Base-by-base conservation (phyloP, 1,139 yeast species). In the Scheffersomyces quercinus region DNA sequence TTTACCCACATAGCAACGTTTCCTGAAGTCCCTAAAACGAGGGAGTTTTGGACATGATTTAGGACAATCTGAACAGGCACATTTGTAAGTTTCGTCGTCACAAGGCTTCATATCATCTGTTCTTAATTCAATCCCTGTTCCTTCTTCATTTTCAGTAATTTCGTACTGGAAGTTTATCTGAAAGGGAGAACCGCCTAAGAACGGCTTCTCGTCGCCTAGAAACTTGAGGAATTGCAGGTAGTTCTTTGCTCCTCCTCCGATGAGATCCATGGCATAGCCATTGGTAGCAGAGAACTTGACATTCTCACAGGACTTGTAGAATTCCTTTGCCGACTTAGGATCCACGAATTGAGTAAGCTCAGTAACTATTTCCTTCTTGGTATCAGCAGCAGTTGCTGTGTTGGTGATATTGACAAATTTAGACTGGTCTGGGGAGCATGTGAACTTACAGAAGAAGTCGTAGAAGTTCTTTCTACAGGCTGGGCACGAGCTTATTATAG, bases 251-350 rank as follows among this genome's bases (percentile, higher is more conserved):
- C 98, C 98, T 8, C 99, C 99, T 5, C 99, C 99, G 40, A 93
- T 85, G 40, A 93, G 75, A 60, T 93, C 98, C 97, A 93, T 90
- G 7, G 97, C 98, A 56, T 79, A 88, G 2, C 98, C 97, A 64
- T 91, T 91, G 8, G 98, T 90, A 5, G 97, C 97, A 3, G 93
- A 83, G 61, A 93, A 91, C 65, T 91, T 90, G 60, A 93, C 86
- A 50, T 85, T 82, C 55, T 88, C 87, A 67, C 99, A 93, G 1
- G 96, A 88, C 47, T 90, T 86, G 60, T 71, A 93, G 57, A 91
- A 82, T 2, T 62, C 70, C 0, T 73, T 58, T 0, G 96, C 96
- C 68, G 81, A 80, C 0, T 55, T 58, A 1, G 81, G 75, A 46
- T 79, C 80, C 7, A 88, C 81, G 54, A 62, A 85, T 54, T 83